A percentile compares a stretch with the other conserved stretches of the same genome.
phyloP scores from a whole-genome alignment of 2,329 filamentous ascomycete genomes.

The Penicillium verrucosum region DNA sequence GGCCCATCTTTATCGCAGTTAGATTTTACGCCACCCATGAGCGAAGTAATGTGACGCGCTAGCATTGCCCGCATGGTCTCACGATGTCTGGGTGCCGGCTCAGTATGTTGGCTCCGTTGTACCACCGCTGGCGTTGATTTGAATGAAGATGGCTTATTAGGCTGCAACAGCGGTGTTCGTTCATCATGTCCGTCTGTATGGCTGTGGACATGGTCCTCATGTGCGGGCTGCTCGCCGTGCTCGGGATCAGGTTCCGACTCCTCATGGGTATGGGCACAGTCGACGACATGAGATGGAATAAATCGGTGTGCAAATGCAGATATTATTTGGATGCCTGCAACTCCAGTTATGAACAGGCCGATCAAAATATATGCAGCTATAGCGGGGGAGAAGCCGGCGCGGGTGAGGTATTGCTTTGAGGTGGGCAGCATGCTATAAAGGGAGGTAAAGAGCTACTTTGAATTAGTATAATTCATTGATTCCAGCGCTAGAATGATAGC shows the following conservation, averaged over 20 bases:
- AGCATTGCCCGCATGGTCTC: constrained; percentile 37
- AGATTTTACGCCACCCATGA: constrained; percentile 50
- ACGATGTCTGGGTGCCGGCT: constrained; percentile 14
- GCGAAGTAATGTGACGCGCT: constrained; percentile 44
- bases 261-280: constrained; percentile 48
- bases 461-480: background rate
- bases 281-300: constrained; percentile 50
- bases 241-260: constrained; percentile 37
- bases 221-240: constrained; percentile 23
- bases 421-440: constrained; percentile 91
- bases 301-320: constrained; percentile 46
- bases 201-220: constrained; percentile 20
- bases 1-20: constrained; percentile 57
- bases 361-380: constrained; percentile 55
- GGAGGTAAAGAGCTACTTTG: constrained; percentile 75
- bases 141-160: constrained; percentile 9
- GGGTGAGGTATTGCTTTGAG: constrained; percentile 71
- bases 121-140: constrained; percentile 25
- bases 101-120: constrained; percentile 12
- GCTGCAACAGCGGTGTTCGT: constrained; percentile 31
- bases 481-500: constrained; percentile 21
- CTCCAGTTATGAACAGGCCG: constrained; percentile 48
- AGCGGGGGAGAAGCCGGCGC: constrained; percentile 64
- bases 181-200: constrained; percentile 23
- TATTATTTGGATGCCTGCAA: constrained; percentile 45